Percentiles rank a stretch among this genome's conserved stretches.
phyloP scores from a whole-genome alignment of 2,329 filamentous ascomycete genomes.

The Hypocrella siamensis region DNA sequence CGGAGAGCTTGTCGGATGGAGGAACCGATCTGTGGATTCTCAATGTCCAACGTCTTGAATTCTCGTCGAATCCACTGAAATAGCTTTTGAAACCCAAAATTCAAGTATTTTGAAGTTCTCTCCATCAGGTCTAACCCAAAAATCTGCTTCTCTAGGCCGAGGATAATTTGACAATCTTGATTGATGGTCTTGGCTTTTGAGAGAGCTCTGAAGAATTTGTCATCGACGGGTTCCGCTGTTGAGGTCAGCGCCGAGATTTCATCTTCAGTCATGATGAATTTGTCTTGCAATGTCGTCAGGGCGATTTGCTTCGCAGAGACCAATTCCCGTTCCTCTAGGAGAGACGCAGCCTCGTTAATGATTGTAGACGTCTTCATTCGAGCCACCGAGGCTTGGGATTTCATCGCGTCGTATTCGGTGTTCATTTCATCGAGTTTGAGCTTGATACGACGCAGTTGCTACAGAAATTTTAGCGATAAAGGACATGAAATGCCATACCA shows the following conservation, averaged over 20 bases:
- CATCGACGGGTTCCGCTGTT: conserved; percentile 67
- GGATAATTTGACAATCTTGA: conserved; percentile 72
- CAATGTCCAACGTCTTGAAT: conserved; percentile 81
- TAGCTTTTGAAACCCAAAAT: conserved; percentile 84
- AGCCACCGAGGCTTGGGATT: conserved; percentile 58
- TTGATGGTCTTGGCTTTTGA: conserved; percentile 73
- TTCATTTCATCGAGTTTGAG: conserved; percentile 65
- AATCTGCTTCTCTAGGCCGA: conserved; percentile 80
- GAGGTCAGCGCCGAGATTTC: conserved; percentile 64
- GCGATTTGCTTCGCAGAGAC: conserved; percentile 69
- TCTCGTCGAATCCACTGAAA: conserved; percentile 92
- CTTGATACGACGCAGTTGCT: conserved; percentile 82
- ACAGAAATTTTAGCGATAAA: too few relatives aligned
- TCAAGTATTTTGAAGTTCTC: conserved; percentile 71
- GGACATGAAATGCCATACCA: too few relatives aligned
- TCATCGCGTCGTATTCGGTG: conserved; percentile 65
- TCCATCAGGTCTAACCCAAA: conserved; percentile 86
- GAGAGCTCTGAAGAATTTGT: conserved; percentile 67
- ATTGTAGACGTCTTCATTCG: conserved; percentile 60
- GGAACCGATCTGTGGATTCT: conserved; percentile 82
- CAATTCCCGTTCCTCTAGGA: conserved; percentile 58
- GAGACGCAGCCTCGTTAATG: conserved; percentile 57
- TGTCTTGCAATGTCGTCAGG: conserved; percentile 58
- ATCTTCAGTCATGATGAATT: conserved; percentile 74
- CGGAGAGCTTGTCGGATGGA: conserved; percentile 72